phyloP scores from a whole-genome alignment of 164 flowering plant species.

The Magnolia officinalis region DNA sequence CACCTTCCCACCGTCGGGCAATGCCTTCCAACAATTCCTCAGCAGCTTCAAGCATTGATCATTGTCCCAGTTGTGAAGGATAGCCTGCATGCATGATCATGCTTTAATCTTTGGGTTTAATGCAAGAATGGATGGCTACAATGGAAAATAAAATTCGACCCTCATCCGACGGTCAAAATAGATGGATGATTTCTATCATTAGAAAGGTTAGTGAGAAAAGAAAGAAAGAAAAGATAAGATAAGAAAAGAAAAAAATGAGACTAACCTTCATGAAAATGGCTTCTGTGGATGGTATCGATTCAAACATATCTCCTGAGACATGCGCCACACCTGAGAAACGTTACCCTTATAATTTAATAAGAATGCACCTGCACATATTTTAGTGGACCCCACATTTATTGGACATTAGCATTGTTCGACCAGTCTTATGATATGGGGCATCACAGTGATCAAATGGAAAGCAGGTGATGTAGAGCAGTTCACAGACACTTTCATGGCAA shows the following conservation, averaged over 20 bases:
- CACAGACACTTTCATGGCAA: no score
- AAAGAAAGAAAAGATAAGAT: no score
- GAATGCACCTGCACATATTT: neutral
- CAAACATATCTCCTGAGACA: constrained; percentile 89
- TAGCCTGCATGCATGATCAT: neutral
- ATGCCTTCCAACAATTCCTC: constrained; percentile 28
- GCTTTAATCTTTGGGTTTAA: no score
- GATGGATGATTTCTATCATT: no score
- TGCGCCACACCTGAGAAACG: constrained; percentile 56
- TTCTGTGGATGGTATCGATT: constrained; percentile 68
- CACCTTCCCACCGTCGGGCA: constrained; percentile 33
- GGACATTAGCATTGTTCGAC: no score
- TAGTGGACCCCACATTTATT: no score
- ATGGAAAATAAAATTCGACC: no score
- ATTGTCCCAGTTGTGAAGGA: constrained; percentile 31
- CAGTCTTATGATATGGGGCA: no score
- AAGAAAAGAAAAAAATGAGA: neutral
- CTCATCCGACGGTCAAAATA: neutral
- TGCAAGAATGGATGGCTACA: no score
- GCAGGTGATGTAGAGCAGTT: no score
- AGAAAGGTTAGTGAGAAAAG: neutral
- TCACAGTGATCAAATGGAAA: no score
- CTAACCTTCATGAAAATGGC: constrained; percentile 89
- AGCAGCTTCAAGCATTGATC: constrained; percentile 28
- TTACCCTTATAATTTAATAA: neutral